Percentiles rank a stretch among this genome's conserved stretches.
These are phyloP conservation scores for Cochlearia excelsa DNA, from an alignment of 345 rosid species.

Conservation along the genomic window DNA sequence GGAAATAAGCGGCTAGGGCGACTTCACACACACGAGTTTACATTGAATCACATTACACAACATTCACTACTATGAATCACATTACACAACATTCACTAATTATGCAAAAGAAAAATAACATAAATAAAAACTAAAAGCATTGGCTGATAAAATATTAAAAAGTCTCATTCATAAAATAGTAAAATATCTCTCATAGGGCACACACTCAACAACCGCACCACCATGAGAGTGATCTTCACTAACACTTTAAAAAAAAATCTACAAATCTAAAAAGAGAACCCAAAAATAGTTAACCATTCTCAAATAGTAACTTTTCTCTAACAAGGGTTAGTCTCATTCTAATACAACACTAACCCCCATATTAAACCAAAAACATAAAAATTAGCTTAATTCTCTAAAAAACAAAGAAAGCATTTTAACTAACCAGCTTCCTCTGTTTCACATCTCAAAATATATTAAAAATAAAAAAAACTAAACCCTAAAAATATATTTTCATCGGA, in stretches of 20 bases:
- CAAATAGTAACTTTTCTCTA: neutral
- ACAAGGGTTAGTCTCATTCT: conserved; percentile 33
- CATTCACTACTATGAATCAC: neutral
- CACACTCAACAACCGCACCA: conserved; percentile 24
- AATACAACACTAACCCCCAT: conserved; percentile 34
- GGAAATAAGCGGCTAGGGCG: too few species aligned
- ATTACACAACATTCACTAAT: neutral
- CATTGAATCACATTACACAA: too few species aligned
- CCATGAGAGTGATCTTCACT: conserved; percentile 16
- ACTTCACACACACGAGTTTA: too few species aligned
- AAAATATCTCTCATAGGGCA: conserved; percentile 26
- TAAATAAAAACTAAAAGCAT: neutral
- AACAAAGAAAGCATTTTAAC: conserved; percentile 25
- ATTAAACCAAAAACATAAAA: conserved; percentile 20
- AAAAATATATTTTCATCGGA: conserved; percentile 40
- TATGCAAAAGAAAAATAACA: conserved; percentile 2
- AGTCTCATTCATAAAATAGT: conserved; percentile 24
- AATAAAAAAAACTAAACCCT: conserved; percentile 7
- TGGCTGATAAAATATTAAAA: neutral
- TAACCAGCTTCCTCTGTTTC: conserved; percentile 27
- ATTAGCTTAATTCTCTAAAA: conserved; percentile 5
- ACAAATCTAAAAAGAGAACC: conserved; percentile 21
- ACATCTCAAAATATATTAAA: conserved; percentile 1
- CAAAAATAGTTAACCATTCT: conserved; percentile 23
- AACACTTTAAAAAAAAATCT: neutral